These are phyloP conservation scores for Coemansia sp. DNA, from an alignment of 192 early-diverging fungal genomes.

Conservation along the genomic window DNA sequence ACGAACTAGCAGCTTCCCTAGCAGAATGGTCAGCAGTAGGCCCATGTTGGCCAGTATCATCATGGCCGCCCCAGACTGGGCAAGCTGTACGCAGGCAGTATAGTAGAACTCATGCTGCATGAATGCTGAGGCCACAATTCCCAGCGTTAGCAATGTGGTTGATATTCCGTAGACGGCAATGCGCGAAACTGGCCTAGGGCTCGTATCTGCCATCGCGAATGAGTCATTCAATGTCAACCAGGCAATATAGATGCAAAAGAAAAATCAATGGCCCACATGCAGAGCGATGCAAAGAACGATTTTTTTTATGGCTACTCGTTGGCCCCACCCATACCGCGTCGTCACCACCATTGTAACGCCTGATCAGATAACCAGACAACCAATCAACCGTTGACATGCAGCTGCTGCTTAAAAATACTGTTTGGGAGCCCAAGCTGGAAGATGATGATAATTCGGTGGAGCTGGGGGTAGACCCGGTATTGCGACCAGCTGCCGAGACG, in stretches of 20 bases:
- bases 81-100: conserved; percentile 84
- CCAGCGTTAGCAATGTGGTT: conserved; percentile 62
- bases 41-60: conserved; percentile 85
- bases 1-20: conserved; percentile 73
- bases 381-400: neutral
- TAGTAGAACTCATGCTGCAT: conserved; percentile 80
- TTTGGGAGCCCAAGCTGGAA: no score
- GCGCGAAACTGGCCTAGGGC: conserved; percentile 39
- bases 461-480: no score
- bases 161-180: conserved; percentile 71
- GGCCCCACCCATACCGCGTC: no score
- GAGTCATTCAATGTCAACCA: neutral
- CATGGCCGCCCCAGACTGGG: conserved; percentile 82
- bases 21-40: conserved; percentile 72
- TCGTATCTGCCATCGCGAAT: conserved; percentile 27
- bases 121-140: conserved; percentile 65
- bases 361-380: neutral
- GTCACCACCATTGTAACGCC: neutral
- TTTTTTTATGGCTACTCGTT: neutral
- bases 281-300: neutral
- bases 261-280: neutral
- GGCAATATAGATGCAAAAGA: neutral
- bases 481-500: no score
- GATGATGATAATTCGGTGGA: no score
- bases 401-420: no score